Percentiles rank a stretch among this genome's conserved stretches.
Evolutionary conservation across 2,329 filamentous ascomycete genomes (phyloP).

Genomic region (Trichophyton equinum): DNA sequence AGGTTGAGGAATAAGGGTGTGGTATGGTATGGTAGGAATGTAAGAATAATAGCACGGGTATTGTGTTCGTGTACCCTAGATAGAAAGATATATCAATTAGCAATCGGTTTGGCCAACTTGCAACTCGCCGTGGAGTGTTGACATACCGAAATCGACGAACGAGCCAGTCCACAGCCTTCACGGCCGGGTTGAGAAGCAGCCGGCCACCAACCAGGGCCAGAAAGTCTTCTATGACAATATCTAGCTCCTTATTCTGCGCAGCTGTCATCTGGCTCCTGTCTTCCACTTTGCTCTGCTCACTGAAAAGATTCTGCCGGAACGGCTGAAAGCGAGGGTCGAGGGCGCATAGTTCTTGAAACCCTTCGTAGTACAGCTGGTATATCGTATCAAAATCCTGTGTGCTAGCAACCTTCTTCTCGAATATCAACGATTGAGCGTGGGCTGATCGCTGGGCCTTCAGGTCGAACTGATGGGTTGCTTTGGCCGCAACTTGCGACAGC

Average conservation of each 20-base stretch:
- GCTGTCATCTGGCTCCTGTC: constrained; percentile 76
- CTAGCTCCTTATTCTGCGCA: constrained; percentile 68
- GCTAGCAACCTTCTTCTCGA: constrained; percentile 71
- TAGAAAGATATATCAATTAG: background rate
- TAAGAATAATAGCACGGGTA: constrained; percentile 60
- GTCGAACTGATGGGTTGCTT: constrained; percentile 81
- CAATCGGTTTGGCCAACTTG: background rate
- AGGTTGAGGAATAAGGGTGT: constrained; percentile 75
- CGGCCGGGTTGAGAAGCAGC: constrained; percentile 69
- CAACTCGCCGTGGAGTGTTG: background rate
- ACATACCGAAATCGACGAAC: constrained; percentile 71
- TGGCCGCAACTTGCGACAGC: constrained; percentile 80
- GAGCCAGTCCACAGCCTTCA: constrained; percentile 91
- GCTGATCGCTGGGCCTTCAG: constrained; percentile 83
- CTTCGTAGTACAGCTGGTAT: constrained; percentile 74
- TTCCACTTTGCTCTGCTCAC: constrained; percentile 79
- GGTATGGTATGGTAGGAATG: constrained; percentile 86
- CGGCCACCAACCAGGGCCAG: constrained; percentile 65
- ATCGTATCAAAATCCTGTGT: constrained; percentile 83
- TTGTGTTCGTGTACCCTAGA: constrained; percentile 81
- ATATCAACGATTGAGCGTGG: constrained; percentile 90
- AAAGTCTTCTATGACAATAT: constrained; percentile 68
- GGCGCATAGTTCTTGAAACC: constrained; percentile 80
- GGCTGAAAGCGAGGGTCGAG: constrained; percentile 66
- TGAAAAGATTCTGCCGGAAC: constrained; percentile 74